phyloP scores from a whole-genome alignment of 2,329 filamentous ascomycete genomes.

The Monilinia vaccinii-corymbosi region DNA sequence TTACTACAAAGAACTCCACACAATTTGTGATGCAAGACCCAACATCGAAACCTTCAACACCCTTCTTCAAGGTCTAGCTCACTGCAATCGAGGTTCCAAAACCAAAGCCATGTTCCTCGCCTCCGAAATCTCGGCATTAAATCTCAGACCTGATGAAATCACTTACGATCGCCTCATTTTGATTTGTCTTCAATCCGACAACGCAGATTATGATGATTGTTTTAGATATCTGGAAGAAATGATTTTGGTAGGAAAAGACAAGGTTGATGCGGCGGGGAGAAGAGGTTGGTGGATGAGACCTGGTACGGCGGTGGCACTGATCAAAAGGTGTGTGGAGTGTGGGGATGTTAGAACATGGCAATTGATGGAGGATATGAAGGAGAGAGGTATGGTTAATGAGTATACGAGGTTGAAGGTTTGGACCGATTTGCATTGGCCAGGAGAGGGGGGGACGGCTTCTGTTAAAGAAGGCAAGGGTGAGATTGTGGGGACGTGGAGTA shows the following conservation, averaged over 20 bases:
- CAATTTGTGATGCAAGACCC: slow-evolving; percentile 36
- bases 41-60: slow-evolving; percentile 51
- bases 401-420: not conserved
- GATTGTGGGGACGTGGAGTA: no score
- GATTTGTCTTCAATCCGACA: slow-evolving; percentile 37
- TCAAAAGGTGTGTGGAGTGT: slow-evolving; percentile 16
- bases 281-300: slow-evolving; percentile 28
- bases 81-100: slow-evolving; percentile 32
- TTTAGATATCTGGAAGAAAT: slow-evolving; percentile 43
- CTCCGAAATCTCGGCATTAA: slow-evolving; percentile 49
- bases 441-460: not conserved
- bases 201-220: slow-evolving; percentile 37
- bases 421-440: slow-evolving; percentile 4
- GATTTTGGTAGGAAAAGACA: slow-evolving; percentile 31
- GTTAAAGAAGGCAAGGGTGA: not conserved
- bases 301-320: slow-evolving; percentile 21
- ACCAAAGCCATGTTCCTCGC: slow-evolving; percentile 52
- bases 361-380: slow-evolving; percentile 22
- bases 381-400: slow-evolving; percentile 9
- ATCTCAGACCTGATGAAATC: slow-evolving; percentile 42
- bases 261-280: slow-evolving; percentile 16
- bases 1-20: slow-evolving; percentile 52
- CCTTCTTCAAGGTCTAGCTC: slow-evolving; percentile 38
- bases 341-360: slow-evolving; percentile 21
- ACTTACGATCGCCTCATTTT: slow-evolving; percentile 56